These are phyloP conservation scores for Metarhizium rileyi DNA, from an alignment of 2,329 filamentous ascomycete genomes.

Conservation along the genomic window DNA sequence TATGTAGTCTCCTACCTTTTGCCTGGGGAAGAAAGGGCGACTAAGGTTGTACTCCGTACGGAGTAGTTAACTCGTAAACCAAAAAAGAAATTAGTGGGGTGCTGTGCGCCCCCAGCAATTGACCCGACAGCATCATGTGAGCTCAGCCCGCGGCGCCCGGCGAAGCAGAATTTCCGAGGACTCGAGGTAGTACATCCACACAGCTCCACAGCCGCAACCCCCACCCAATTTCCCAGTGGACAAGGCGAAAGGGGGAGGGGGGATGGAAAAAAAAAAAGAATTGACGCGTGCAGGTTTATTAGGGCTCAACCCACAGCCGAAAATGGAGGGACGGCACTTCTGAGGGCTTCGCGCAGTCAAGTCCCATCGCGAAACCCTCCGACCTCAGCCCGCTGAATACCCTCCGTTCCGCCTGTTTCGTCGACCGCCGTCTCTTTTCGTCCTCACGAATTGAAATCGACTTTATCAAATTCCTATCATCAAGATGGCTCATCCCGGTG, in stretches of 20 bases:
- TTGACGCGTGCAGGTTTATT: slow-evolving; percentile 15
- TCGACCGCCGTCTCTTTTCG: slow-evolving; percentile 22
- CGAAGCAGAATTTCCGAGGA: slow-evolving; percentile 13
- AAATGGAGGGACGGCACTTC: slow-evolving; percentile 10
- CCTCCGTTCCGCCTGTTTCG: slow-evolving; percentile 6
- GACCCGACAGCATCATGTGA: no score
- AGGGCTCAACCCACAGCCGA: slow-evolving; percentile 22
- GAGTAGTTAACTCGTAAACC: no score
- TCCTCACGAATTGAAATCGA: slow-evolving; percentile 15
- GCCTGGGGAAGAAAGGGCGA: no score
- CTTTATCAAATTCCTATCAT: slow-evolving; percentile 16
- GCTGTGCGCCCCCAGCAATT: no score
- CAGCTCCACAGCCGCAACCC: neutral
- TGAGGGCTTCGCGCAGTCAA: slow-evolving; percentile 4
- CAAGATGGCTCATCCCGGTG: slow-evolving; percentile 52
- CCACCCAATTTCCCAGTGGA: neutral
- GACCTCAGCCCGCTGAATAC: slow-evolving; percentile 7
- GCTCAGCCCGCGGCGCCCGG: slow-evolving; percentile 12
- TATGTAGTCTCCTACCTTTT: no score
- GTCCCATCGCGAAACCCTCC: slow-evolving; percentile 8
- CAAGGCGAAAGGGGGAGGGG: no score
- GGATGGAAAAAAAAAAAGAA: slow-evolving; percentile 1
- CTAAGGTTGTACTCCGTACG: no score
- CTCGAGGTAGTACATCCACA: neutral
- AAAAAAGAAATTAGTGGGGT: no score